Conservation (phyloP, 495 filamentous ascomycete species). For the Aspergillus indologenus region DNA sequence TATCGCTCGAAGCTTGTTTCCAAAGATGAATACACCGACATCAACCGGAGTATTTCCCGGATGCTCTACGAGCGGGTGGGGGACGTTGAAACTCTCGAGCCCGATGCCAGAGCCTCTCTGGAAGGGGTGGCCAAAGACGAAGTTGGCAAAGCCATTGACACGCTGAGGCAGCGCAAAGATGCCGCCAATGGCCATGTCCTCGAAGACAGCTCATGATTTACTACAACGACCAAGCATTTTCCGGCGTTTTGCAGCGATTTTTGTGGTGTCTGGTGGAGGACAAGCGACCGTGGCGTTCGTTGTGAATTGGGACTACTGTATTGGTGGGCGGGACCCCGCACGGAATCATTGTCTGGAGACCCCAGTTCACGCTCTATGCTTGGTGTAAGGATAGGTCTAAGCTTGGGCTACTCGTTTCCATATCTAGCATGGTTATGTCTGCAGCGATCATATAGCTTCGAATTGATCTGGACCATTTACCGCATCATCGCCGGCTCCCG, state of each 20-base stretch:
- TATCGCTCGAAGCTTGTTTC: conserved; percentile 66
- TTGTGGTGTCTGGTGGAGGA: conserved; percentile 2
- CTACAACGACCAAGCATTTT: conserved; percentile 15
- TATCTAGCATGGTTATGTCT: background rate
- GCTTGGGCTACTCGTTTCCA: too few relatives aligned
- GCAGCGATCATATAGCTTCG: background rate
- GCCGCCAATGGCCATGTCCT: conserved; percentile 22
- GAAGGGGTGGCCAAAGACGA: conserved; percentile 70
- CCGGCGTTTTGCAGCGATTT: conserved; percentile 21
- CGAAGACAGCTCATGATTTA: conserved; percentile 21
- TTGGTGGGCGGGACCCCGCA: background rate
- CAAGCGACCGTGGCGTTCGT: conserved; percentile 18
- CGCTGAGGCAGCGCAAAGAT: conserved; percentile 24
- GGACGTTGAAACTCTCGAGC: conserved; percentile 54
- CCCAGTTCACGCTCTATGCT: background rate
- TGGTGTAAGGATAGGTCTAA: background rate
- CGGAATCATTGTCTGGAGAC: background rate
- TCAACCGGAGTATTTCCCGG: conserved; percentile 80
- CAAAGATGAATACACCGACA: conserved; percentile 80
- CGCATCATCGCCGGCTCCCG: background rate
- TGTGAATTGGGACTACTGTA: background rate
- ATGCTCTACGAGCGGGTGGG: conserved; percentile 80
- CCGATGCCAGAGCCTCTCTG: conserved; percentile 57
- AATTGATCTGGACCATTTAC: background rate
- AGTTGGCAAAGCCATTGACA: conserved; percentile 63